Evolutionary conservation across 2,329 filamentous ascomycete genomes (phyloP).

Genomic region (Cytospora piceae): DNA sequence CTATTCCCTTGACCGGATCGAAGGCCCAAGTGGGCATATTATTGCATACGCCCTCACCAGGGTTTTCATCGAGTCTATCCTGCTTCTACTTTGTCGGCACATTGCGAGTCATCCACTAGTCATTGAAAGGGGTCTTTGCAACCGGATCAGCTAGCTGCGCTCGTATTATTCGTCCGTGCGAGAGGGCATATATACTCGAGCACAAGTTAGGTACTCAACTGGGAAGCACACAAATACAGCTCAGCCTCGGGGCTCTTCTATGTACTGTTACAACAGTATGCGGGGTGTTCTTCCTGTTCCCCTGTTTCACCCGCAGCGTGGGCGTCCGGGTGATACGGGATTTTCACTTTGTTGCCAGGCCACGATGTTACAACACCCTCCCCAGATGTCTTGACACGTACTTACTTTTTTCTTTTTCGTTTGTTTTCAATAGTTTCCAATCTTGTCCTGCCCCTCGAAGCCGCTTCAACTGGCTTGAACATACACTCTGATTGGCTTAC

Average conservation of each 20-base stretch:
- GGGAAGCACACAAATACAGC: background rate
- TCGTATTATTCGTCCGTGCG: background rate
- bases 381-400: too few species aligned
- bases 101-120: background rate
- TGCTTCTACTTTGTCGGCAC: background rate
- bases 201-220: background rate
- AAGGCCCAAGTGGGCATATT: background rate
- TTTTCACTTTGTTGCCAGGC: too few species aligned
- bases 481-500: background rate
- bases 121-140: background rate
- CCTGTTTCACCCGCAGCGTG: too few species aligned
- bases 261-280: too few species aligned
- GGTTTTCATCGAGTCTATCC: background rate
- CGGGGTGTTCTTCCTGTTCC: too few species aligned
- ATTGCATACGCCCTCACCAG: background rate
- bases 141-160: background rate
- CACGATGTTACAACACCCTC: too few species aligned
- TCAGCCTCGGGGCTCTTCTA: too few species aligned
- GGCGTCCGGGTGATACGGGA: too few species aligned
- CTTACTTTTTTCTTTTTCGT: too few species aligned
- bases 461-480: background rate
- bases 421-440: too few species aligned
- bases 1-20: background rate
- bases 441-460: background rate
- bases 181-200: background rate